Conservation (phyloP, 2,329 filamentous ascomycete genomes). For the Aaosphaeria arxii region DNA sequence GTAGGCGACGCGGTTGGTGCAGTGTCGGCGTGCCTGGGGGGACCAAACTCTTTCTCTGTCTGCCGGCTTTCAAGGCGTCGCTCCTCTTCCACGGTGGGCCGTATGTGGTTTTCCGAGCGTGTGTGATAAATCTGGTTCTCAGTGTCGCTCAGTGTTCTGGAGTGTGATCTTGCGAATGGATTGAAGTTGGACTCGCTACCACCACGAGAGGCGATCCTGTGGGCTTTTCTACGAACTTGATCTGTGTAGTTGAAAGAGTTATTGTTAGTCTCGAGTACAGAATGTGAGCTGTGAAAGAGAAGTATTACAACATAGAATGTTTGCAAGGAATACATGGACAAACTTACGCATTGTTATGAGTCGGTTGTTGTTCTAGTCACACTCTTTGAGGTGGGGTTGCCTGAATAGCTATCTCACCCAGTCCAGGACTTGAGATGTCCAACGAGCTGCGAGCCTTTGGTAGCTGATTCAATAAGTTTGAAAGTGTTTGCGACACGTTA, state of each 20-base stretch:
- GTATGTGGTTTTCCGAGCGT: constrained; percentile 21
- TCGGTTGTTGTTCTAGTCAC: too few relatives aligned
- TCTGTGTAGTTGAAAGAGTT: constrained; percentile 16
- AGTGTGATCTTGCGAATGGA: constrained; percentile 29
- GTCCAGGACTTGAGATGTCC: too few relatives aligned
- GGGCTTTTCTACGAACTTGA: constrained; percentile 33
- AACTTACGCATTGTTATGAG: too few relatives aligned
- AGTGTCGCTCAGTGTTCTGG: constrained; percentile 23
- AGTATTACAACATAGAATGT: too few relatives aligned
- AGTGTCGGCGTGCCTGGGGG: constrained; percentile 26
- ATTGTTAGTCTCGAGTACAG: background rate
- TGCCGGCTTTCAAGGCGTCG: constrained; percentile 19
- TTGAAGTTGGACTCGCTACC: constrained; percentile 30
- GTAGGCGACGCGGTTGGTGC: constrained; percentile 22
- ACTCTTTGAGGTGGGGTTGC: too few relatives aligned
- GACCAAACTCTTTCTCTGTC: constrained; percentile 25
- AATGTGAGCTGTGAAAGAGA: background rate
- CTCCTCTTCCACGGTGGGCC: constrained; percentile 22
- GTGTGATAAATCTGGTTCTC: constrained; percentile 24
- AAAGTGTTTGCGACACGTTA: too few relatives aligned
- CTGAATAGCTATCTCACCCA: too few relatives aligned
- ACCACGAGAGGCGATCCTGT: constrained; percentile 30
- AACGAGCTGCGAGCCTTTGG: too few relatives aligned
- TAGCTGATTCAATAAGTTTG: too few relatives aligned
- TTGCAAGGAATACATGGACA: too few relatives aligned